Percentiles rank a stretch among this genome's conserved stretches.
Conservation (phyloP, 768 basidiomycete species). For the Melanogaster broomeanus region DNA sequence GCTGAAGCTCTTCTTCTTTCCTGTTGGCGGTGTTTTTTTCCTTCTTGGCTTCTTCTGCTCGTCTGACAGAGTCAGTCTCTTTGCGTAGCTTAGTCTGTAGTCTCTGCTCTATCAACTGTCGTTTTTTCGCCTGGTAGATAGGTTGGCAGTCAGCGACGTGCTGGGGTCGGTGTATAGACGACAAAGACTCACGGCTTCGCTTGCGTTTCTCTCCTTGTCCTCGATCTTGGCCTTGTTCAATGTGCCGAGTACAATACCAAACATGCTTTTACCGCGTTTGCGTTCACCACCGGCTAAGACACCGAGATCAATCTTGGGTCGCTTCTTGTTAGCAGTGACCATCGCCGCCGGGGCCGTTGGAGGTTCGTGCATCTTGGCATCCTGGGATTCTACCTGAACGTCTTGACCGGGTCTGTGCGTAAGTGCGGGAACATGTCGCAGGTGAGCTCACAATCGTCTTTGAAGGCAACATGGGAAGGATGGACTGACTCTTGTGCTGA, state of each 20-base stretch:
- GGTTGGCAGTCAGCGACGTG: conserved; percentile 7
- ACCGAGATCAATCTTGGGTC: conserved; percentile 72
- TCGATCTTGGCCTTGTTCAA: conserved; percentile 87
- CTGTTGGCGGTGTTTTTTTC: conserved; percentile 75
- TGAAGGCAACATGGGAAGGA: not conserved
- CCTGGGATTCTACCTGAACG: conserved; percentile 31
- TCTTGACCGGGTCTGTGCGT: conserved; percentile 30
- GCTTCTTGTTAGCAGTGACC: conserved; percentile 52
- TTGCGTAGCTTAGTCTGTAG: conserved; percentile 82
- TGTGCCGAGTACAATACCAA: conserved; percentile 80
- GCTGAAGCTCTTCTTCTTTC: conserved; percentile 80
- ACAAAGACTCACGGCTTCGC: conserved; percentile 66
- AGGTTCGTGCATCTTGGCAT: conserved; percentile 39
- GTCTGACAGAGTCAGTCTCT: conserved; percentile 84
- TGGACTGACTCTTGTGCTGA: conserved; percentile 52
- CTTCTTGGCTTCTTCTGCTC: conserved; percentile 84
- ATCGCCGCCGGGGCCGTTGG: conserved; percentile 50
- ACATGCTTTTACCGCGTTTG: conserved; percentile 87
- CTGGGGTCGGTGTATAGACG: not conserved
- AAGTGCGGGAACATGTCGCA: not conserved
- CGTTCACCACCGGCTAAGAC: conserved; percentile 61
- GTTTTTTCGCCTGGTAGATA: conserved; percentile 69
- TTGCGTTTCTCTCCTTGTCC: conserved; percentile 82
- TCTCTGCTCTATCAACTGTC: conserved; percentile 81
- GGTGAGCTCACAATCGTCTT: not conserved